A percentile compares a stretch with the other conserved stretches of the same genome.
Conservation (phyloP, 306 rosid genomes). For the Macrotyloma uniflorum region DNA sequence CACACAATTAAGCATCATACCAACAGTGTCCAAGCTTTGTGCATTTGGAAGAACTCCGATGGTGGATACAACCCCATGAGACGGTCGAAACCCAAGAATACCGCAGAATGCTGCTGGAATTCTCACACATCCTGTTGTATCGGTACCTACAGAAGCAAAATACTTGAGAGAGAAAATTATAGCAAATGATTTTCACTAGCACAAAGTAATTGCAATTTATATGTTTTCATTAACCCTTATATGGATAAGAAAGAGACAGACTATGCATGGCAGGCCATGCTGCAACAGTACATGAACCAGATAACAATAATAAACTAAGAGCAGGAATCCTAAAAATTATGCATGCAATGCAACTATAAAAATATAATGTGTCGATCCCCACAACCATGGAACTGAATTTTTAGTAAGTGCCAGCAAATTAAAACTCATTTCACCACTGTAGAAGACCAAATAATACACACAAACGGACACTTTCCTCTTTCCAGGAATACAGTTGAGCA, state of each 20-base stretch:
- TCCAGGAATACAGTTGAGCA: constrained; percentile 10
- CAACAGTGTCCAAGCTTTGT: constrained; percentile 80
- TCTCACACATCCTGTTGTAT: constrained; percentile 84
- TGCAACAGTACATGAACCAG: constrained; percentile 12
- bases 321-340: constrained; percentile 16
- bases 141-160: constrained; percentile 62
- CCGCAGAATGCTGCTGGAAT: constrained; percentile 85
- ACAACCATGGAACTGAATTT: not conserved
- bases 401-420: not conserved
- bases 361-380: constrained; percentile 12
- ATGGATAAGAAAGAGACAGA: constrained; percentile 18
- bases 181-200: constrained; percentile 4
- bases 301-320: constrained; percentile 29
- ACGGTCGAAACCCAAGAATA: constrained; percentile 77
- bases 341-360: constrained; percentile 2
- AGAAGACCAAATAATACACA: not conserved
- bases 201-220: not conserved
- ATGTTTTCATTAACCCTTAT: constrained; percentile 6
- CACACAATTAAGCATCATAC: constrained; percentile 50
- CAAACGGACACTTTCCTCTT: not conserved
- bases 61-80: constrained; percentile 74
- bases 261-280: constrained; percentile 17
- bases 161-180: constrained; percentile 7
- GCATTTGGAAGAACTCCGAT: constrained; percentile 76
- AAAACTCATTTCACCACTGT: not conserved